Evolutionary conservation across 2,329 filamentous ascomycete species (phyloP).

Genomic region (Madurella mycetomatis): DNA sequence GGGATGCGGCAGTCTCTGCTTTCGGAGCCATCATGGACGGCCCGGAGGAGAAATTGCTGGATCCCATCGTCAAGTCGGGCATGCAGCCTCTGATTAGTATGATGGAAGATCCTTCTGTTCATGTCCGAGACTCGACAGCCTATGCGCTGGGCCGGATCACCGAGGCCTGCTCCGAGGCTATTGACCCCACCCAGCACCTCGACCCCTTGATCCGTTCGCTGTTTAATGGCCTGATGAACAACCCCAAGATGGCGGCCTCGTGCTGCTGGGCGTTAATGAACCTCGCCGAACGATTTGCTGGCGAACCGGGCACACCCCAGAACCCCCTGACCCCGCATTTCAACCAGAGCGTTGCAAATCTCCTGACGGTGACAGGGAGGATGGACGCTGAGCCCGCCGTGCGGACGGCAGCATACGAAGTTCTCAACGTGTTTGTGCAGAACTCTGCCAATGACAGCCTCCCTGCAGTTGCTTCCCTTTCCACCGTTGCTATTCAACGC

Average conservation of each 20-base stretch:
- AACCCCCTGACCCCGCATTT: constrained; percentile 92
- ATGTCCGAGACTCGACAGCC: constrained; percentile 92
- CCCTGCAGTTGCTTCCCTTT: constrained; percentile 72
- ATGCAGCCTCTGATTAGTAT: constrained; percentile 82
- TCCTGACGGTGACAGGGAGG: constrained; percentile 81
- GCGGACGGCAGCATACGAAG: constrained; percentile 93
- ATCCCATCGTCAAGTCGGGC: constrained; percentile 93
- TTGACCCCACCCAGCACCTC: constrained; percentile 79
- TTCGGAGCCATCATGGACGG: constrained; percentile 99
- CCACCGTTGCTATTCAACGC: constrained; percentile 83
- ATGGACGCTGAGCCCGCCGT: constrained; percentile 80
- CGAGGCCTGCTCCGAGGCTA: constrained; percentile 85
- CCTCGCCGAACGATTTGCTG: constrained; percentile 89
- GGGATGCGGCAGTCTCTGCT: constrained; percentile 93
- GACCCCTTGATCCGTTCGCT: constrained; percentile 81
- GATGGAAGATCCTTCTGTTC: constrained; percentile 86
- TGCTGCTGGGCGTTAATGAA: constrained; percentile 99
- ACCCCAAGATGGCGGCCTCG: constrained; percentile 93
- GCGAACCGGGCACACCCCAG: constrained; percentile 68
- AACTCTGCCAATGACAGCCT: constrained; percentile 87
- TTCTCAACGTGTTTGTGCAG: constrained; percentile 89
- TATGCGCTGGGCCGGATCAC: constrained; percentile 95
- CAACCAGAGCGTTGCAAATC: constrained; percentile 80
- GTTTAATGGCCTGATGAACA: constrained; percentile 84
- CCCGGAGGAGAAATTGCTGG: constrained; percentile 84